Percentiles rank a stretch among this genome's conserved stretches.
These are phyloP conservation scores for Urochloa ruziziensis DNA, from an alignment of 176 grass and related monocot species.

Conservation along the genomic window DNA sequence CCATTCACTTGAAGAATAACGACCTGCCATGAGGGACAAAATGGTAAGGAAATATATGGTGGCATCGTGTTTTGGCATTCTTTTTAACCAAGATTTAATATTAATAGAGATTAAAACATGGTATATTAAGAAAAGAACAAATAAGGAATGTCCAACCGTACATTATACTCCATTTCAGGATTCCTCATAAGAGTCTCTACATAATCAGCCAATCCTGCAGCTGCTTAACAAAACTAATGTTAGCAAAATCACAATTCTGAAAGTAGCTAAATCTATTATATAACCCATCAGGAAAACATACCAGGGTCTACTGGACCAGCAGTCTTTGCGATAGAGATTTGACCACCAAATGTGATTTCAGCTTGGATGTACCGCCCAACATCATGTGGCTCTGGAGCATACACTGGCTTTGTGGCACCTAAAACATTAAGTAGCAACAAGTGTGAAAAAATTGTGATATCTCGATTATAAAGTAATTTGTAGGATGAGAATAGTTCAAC, in stretches of 20 bases:
- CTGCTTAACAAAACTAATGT: constrained; percentile 37
- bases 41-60: not conserved
- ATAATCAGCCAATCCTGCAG: constrained; percentile 64
- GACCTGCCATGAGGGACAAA: constrained; percentile 42
- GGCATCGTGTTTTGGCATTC: not conserved
- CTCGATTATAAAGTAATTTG: not conserved
- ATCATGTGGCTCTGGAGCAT: constrained; percentile 79
- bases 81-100: not conserved
- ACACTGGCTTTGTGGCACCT: constrained; percentile 71
- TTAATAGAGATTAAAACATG: not conserved
- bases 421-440: constrained; percentile 18
- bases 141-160: constrained; percentile 28
- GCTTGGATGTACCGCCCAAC: constrained; percentile 66
- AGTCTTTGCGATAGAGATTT: constrained; percentile 38
- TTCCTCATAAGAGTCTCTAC: constrained; percentile 69
- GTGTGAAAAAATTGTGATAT: not conserved
- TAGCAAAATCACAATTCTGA: constrained; percentile 11
- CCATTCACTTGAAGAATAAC: constrained; percentile 69
- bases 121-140: not conserved
- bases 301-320: constrained; percentile 62
- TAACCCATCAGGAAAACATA: constrained; percentile 29
- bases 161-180: constrained; percentile 78
- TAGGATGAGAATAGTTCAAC: constrained; percentile 39
- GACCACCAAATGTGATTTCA: constrained; percentile 48
- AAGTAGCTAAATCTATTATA: constrained; percentile 4